These are phyloP conservation scores for Tricholomella constricta DNA, from an alignment of 768 basidiomycete species.

Conservation along the genomic window DNA sequence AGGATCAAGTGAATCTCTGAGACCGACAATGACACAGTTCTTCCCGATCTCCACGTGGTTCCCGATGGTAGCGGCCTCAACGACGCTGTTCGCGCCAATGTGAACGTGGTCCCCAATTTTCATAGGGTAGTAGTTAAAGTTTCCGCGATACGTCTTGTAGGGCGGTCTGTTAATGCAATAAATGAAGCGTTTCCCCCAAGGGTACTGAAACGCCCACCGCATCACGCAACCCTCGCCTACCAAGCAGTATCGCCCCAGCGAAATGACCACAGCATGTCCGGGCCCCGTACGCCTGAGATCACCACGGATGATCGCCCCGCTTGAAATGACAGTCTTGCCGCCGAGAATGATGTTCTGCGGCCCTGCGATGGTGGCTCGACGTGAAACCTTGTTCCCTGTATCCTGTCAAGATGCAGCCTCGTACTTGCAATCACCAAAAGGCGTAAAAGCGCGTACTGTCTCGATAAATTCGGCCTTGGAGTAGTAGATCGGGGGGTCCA, in stretches of 20 bases:
- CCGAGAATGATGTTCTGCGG: slow-evolving; percentile 97
- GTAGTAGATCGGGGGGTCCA: slow-evolving; percentile 80
- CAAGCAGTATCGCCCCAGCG: slow-evolving; percentile 89
- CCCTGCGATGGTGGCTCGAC: slow-evolving; percentile 88
- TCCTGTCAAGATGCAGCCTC: slow-evolving; percentile 51
- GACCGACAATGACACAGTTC: slow-evolving; percentile 88
- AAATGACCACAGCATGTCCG: slow-evolving; percentile 92
- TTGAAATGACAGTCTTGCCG: slow-evolving; percentile 95
- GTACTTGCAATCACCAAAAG: not conserved
- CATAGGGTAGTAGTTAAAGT: slow-evolving; percentile 98
- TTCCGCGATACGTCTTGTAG: slow-evolving; percentile 87
- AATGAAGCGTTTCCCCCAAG: not conserved
- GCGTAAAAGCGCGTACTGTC: slow-evolving; percentile 52
- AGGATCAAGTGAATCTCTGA: slow-evolving; percentile 1
- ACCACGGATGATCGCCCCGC: slow-evolving; percentile 87
- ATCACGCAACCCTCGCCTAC: slow-evolving; percentile 90
- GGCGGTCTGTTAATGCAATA: slow-evolving; percentile 61
- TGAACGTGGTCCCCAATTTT: slow-evolving; percentile 95
- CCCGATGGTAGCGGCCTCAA: slow-evolving; percentile 95
- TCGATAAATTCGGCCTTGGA: slow-evolving; percentile 86
- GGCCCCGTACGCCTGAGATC: slow-evolving; percentile 88
- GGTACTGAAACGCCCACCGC: slow-evolving; percentile 47
- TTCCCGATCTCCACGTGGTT: slow-evolving; percentile 94
- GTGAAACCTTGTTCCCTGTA: slow-evolving; percentile 94
- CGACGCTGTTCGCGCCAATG: slow-evolving; percentile 83